A percentile compares a stretch with the other conserved stretches of the same genome.
These are phyloP conservation scores for Rubia tinctorum DNA, from an alignment of 305 asterid species.

Conservation along the genomic window DNA sequence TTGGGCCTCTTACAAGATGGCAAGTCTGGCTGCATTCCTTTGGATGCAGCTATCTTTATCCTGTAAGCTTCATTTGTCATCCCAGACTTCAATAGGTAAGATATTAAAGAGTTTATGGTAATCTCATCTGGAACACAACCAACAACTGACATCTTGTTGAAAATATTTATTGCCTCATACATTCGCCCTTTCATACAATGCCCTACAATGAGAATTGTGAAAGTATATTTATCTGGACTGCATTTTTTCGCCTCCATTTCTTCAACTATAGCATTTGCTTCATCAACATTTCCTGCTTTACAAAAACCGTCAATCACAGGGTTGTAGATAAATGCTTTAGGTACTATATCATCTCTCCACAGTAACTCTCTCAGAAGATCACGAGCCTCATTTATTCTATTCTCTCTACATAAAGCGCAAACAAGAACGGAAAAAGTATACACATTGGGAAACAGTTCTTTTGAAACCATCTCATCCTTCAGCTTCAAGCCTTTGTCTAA, in stretches of 20 bases:
- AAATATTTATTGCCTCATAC: slow-evolving; percentile 63
- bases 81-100: slow-evolving; percentile 86
- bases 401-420: slow-evolving; percentile 62
- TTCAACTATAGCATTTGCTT: slow-evolving; percentile 59
- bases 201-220: slow-evolving; percentile 80
- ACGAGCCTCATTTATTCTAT: slow-evolving; percentile 76
- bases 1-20: slow-evolving; percentile 32
- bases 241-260: slow-evolving; percentile 85
- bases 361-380: slow-evolving; percentile 51
- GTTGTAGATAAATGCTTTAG: slow-evolving; percentile 71
- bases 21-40: slow-evolving; percentile 24
- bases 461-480: slow-evolving; percentile 61
- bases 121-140: slow-evolving; percentile 73
- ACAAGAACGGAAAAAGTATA: slow-evolving; percentile 69
- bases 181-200: slow-evolving; percentile 96
- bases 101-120: slow-evolving; percentile 44
- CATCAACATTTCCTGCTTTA: slow-evolving; percentile 71
- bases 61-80: slow-evolving; percentile 72
- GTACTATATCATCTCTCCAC: slow-evolving; percentile 53
- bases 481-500: slow-evolving; percentile 56
- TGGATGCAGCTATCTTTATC: slow-evolving; percentile 43
- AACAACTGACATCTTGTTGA: slow-evolving; percentile 59
- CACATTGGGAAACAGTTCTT: slow-evolving; percentile 53
- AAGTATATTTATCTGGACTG: slow-evolving; percentile 72
- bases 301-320: slow-evolving; percentile 87